Evolutionary conservation across 2,329 filamentous ascomycete species (phyloP), one percentile per base, ranked within the genome.

Genomic region (Alternaria solani): DNA sequence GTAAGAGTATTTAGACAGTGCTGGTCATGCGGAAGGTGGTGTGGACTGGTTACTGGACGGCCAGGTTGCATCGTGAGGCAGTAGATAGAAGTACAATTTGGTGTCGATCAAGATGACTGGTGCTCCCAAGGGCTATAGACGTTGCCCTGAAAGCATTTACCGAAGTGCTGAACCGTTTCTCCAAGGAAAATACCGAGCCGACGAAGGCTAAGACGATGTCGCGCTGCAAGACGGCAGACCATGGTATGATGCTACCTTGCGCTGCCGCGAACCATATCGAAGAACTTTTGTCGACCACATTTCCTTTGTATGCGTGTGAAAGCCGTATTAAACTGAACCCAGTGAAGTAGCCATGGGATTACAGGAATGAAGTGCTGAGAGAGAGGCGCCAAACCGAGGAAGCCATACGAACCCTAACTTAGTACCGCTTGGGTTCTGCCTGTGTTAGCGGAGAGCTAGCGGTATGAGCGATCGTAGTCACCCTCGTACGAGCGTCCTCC

Each of bases 401-500:
- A 62, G 62, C 59, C 67, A 65, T 62, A 64, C 65, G 62, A 65
- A 68, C 60, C 68, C 66, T 68, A 67, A 55, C 67, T 75, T 71
- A 78, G 68, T 75, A 75, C 62, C 75, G 74, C 63, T 77, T 74
- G 63, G 75, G 71, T 70, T 78, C 77, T 79, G 66, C 54, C 51
- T 67, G 51, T 57, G 73, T 79, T 70, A 79, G 75, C 69, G 52
- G 61, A 44, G 59, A 60, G 61, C 71, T 75, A 78, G 63, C 59
- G 68, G 64, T 74, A 68, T 65, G 79, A 78, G 80, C 84, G 82
- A 64, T 78, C 82, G 82, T 75, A 79, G 64, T 79, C 76, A 73
- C 78, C 78, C 78, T 80, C 78, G 69, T 79, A 80, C 60, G 76
- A 76, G 72, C 77, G 74, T 64, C 71, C 65, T 62, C 78, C 76